Conservation (phyloP, 1,284 basidiomycete species). For the Austropuccinia psidii region DNA sequence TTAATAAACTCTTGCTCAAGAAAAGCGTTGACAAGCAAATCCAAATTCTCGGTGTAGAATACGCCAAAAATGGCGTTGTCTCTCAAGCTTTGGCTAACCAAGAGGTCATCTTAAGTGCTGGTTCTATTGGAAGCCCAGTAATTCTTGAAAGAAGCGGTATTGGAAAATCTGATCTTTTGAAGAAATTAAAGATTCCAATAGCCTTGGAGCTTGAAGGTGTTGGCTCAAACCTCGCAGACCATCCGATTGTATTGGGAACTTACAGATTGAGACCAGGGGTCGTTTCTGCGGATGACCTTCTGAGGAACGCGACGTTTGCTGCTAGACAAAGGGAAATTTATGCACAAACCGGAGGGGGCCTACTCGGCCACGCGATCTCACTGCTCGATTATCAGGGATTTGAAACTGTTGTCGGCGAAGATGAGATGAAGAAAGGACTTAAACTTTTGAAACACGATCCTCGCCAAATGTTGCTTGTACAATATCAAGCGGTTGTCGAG, state of each 20-base stretch:
- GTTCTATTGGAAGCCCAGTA: slow-evolving; percentile 43
- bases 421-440: slow-evolving; percentile 22
- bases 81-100: slow-evolving; percentile 37
- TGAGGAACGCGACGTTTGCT: slow-evolving; percentile 12
- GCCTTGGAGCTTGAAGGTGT: slow-evolving; percentile 39
- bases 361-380: slow-evolving; percentile 8
- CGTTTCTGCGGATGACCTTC: slow-evolving; percentile 25
- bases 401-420: background rate
- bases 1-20: slow-evolving; percentile 15
- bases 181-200: slow-evolving; percentile 36
- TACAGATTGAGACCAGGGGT: slow-evolving; percentile 11
- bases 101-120: slow-evolving; percentile 42
- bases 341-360: background rate
- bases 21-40: background rate
- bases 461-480: background rate
- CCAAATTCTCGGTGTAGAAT: slow-evolving; percentile 12
- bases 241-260: slow-evolving; percentile 5
- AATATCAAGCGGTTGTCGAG: background rate
- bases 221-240: slow-evolving; percentile 40
- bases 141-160: slow-evolving; percentile 44
- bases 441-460: slow-evolving; percentile 5
- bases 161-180: slow-evolving; percentile 38
- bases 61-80: background rate
- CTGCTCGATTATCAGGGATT: slow-evolving; percentile 19
- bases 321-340: slow-evolving; percentile 10